Conservation (phyloP, 495 filamentous ascomycete species). For the Pseudomonodictys pantanalensis region DNA sequence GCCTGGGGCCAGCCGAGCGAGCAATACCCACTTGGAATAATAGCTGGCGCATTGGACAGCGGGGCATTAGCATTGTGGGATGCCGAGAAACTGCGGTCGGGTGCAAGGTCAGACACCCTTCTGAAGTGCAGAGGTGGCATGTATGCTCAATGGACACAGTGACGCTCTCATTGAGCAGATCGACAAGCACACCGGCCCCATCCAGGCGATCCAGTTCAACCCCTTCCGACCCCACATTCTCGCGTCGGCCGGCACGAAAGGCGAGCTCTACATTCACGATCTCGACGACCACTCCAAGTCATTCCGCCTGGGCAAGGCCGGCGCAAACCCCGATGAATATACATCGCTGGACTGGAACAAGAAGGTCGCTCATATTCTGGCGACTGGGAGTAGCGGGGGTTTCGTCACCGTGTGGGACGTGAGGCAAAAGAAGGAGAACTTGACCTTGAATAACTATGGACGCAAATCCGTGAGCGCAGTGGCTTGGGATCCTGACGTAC, state of each 20-base stretch:
- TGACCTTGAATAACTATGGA: slow-evolving; percentile 89
- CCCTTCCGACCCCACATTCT: slow-evolving; percentile 87
- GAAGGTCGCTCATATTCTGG: slow-evolving; percentile 93
- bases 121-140: neutral
- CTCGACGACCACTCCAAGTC: slow-evolving; percentile 78
- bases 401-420: slow-evolving; percentile 99
- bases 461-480: slow-evolving; percentile 93
- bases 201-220: slow-evolving; percentile 97
- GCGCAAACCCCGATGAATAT: slow-evolving; percentile 86
- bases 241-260: slow-evolving; percentile 88
- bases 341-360: slow-evolving; percentile 98
- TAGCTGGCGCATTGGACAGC: slow-evolving; percentile 94
- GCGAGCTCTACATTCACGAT: slow-evolving; percentile 95
- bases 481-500: slow-evolving; percentile 91
- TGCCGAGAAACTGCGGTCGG: slow-evolving; percentile 75
- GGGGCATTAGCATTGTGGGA: slow-evolving; percentile 96
- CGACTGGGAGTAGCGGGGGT: slow-evolving; percentile 88
- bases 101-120: slow-evolving; percentile 48
- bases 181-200: slow-evolving; percentile 87
- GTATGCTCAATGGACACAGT: slow-evolving; percentile 42
- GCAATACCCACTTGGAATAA: slow-evolving; percentile 74
- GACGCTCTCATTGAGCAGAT: slow-evolving; percentile 81
- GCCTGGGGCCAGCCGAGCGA: slow-evolving; percentile 83
- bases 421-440: slow-evolving; percentile 90
- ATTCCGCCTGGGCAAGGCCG: slow-evolving; percentile 81